These are phyloP conservation scores for Amaranthus tricolor DNA, from an alignment of 179 eudicot species.

Conservation along the genomic window DNA sequence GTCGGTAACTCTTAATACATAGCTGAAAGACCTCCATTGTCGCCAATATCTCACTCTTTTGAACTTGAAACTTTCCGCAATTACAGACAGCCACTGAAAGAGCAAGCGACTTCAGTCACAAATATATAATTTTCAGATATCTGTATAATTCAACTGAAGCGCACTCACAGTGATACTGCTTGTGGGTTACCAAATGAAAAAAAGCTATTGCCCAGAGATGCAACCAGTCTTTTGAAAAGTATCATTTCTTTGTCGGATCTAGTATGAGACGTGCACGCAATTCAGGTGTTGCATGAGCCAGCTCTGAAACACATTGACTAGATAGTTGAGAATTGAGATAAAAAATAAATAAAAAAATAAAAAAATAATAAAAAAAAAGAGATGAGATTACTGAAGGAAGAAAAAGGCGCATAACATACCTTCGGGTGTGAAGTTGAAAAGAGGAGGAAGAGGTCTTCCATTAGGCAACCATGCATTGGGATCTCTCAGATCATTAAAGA, in stretches of 20 bases:
- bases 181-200: conserved; percentile 4
- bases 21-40: conserved; percentile 1
- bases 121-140: conserved; percentile 15
- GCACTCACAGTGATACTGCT: conserved; percentile 11
- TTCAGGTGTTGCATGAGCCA: conserved; percentile 57
- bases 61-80: conserved; percentile 5
- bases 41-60: not conserved
- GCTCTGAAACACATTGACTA: conserved; percentile 43
- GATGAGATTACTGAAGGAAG: not conserved
- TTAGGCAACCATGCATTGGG: conserved; percentile 74
- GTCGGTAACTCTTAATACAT: not conserved
- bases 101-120: conserved; percentile 4
- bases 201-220: conserved; percentile 16
- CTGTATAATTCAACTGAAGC: conserved; percentile 10
- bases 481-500: conserved; percentile 74
- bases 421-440: conserved; percentile 72
- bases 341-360: no score
- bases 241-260: conserved; percentile 46
- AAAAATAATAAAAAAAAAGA: conserved; percentile 3
- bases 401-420: conserved; percentile 33
- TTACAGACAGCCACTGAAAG: conserved; percentile 1
- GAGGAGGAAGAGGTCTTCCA: conserved; percentile 69
- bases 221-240: not conserved
- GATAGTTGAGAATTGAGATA: not conserved
- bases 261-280: conserved; percentile 64